Evolutionary conservation across 2,329 filamentous ascomycete species (phyloP), one percentile per base, ranked within the genome.

Genomic region (Fusarium burgessii): DNA sequence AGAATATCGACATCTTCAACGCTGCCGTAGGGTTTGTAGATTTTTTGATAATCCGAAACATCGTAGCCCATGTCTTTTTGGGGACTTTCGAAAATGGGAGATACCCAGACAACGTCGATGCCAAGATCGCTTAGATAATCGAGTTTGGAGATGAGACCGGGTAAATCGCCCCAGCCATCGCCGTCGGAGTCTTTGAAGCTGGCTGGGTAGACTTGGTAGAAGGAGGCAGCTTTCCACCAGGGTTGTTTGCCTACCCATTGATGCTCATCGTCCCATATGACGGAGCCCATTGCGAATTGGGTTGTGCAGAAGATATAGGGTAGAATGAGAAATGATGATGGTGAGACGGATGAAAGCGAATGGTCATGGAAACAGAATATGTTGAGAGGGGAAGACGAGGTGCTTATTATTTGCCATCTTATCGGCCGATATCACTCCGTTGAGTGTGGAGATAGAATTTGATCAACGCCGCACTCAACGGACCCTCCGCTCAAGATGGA

Each of bases 1-100:
- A 94, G 77, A 0, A 80, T 79, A 52, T 93, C 90, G 29, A 93
- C 88, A 76, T 94, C 91, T 45, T 85, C 82, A 15, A 93, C 81
- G 2, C 88, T 90, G 8, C 92, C 92, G 68, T 92, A 94, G 2
- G 87, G 86, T 1, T 86, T 83, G 66, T 92, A 87, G 33, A 94
- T 90, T 41, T 83, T 85, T 69, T 89, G 86, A 70, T 93, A 93
- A 76, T 93, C 87, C 0, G 86, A 86, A n/a, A 93, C 88, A 71
- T 93, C 91, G 74, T 93, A 93, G 32, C 91, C 91, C 90, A 92
- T 91, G 66, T 93, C 91, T 18, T 86, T 82, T 67, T 90, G 88
- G 0, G 91, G 91, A 46, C 82, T 84, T n/a, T 86, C 83, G 61
- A 83, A 86, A 60, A 85, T 84, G 7, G 85, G 85, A 2, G 83